phyloP scores from a whole-genome alignment of 2,329 filamentous ascomycete species.

The Blastomyces gilchristii region DNA sequence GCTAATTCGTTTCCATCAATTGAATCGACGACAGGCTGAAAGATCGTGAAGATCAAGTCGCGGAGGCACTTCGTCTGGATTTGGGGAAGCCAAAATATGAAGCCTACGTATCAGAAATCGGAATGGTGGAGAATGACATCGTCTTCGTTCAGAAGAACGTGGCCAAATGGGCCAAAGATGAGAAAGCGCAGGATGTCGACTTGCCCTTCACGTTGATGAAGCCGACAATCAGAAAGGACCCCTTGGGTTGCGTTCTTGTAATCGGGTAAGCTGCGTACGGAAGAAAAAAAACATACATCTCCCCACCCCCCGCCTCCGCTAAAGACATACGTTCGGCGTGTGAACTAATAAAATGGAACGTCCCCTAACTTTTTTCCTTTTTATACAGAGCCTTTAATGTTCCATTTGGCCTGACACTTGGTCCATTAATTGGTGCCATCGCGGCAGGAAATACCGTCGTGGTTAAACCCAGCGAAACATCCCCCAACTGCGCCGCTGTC shows the following conservation, averaged over 20 bases:
- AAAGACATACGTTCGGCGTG: not conserved
- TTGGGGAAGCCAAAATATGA: constrained; percentile 70
- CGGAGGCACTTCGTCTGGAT: constrained; percentile 67
- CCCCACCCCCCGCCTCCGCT: not conserved
- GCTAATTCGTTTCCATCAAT: not conserved
- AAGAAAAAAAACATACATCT: not conserved
- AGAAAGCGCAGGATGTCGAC: constrained; percentile 60
- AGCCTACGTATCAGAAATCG: constrained; percentile 61
- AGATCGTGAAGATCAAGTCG: constrained; percentile 63
- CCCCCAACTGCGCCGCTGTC: constrained; percentile 65
- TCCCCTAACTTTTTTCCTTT: not conserved
- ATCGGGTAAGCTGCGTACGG: constrained; percentile 60
- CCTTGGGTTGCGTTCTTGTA: constrained; percentile 69
- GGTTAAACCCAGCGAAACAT: constrained; percentile 80
- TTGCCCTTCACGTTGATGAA: constrained; percentile 58
- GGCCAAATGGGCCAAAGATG: constrained; percentile 72
- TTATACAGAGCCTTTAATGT: constrained; percentile 70
- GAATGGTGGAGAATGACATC: constrained; percentile 72
- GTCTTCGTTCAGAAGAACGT: constrained; percentile 68
- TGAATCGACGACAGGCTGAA: constrained; percentile 42
- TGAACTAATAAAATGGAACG: not conserved
- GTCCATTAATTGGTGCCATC: constrained; percentile 79
- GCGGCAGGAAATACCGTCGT: constrained; percentile 82
- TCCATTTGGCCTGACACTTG: constrained; percentile 69
- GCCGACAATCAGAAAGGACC: constrained; percentile 75